Conservation (phyloP, 176 grass and related monocot genomes). For the Pharus latifolius region DNA sequence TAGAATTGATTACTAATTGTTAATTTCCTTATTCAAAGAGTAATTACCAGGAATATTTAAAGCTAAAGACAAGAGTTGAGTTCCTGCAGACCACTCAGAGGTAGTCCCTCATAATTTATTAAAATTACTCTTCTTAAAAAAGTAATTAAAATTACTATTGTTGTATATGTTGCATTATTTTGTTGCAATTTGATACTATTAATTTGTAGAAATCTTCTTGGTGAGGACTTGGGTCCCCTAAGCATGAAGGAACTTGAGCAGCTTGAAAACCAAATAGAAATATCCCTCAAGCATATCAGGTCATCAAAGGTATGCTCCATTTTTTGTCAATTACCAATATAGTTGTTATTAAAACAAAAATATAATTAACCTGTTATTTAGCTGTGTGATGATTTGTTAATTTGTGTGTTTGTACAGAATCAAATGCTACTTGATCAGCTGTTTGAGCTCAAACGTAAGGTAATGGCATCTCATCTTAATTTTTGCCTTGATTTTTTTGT, state of each 20-base stretch:
- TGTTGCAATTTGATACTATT: background rate
- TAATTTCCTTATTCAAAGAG: conserved; percentile 33
- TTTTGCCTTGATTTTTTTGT: background rate
- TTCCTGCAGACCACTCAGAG: conserved; percentile 80
- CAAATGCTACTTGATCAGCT: conserved; percentile 64
- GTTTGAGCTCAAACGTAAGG: conserved; percentile 79
- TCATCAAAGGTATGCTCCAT: conserved; percentile 74
- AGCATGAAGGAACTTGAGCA: conserved; percentile 62
- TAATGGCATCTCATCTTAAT: conserved; percentile 2
- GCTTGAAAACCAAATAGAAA: conserved; percentile 79
- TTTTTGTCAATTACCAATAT: no score
- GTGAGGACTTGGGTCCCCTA: conserved; percentile 71
- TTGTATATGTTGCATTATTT: background rate
- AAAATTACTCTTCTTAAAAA: no score
- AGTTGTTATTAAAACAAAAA: no score
- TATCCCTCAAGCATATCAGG: conserved; percentile 70
- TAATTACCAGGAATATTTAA: conserved; percentile 81
- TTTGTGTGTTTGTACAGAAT: conserved; percentile 34
- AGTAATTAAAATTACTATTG: no score
- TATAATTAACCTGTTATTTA: background rate
- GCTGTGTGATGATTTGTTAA: background rate
- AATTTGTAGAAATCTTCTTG: conserved; percentile 67
- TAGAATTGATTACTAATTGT: background rate
- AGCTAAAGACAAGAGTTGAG: conserved; percentile 82
- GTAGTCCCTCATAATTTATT: conserved; percentile 12